Evolutionary conservation across 306 rosid genomes (phyloP).

Genomic region (Rosa multiflora): DNA sequence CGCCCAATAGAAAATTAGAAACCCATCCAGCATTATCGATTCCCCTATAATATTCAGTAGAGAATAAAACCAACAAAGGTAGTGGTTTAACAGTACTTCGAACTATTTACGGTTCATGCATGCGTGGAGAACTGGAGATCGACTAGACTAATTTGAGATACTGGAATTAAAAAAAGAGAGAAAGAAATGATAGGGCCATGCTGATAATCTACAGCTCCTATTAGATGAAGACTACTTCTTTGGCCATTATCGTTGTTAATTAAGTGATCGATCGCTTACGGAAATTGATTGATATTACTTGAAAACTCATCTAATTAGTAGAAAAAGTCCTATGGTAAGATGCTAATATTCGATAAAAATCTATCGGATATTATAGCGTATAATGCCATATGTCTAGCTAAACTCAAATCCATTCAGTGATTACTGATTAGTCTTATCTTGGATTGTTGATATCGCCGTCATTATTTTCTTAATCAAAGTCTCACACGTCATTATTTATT

Average conservation of each 20-base stretch:
- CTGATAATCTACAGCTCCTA: constrained; percentile 15
- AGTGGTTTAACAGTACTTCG: neutral
- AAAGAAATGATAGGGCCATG: neutral
- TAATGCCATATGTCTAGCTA: neutral
- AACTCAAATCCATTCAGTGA: no score
- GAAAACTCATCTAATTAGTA: neutral
- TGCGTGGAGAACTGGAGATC: neutral
- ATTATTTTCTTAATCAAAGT: no score
- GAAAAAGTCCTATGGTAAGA: neutral
- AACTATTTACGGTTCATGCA: neutral
- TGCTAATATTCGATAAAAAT: neutral
- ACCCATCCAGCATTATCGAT: neutral
- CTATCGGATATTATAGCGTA: neutral
- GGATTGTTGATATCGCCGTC: no score
- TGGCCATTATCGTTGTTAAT: neutral
- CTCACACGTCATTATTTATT: no score
- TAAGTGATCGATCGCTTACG: neutral
- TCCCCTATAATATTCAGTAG: neutral
- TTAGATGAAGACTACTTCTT: neutral
- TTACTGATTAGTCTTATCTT: no score
- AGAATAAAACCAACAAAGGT: constrained; percentile 3
- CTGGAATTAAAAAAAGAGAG: neutral
- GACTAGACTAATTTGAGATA: neutral
- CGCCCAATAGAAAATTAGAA: no score
- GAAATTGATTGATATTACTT: constrained; percentile 1